These are phyloP conservation scores for Nicotiana attenuata DNA, from an alignment of 257 asterid genomes.

Conservation along the genomic window DNA sequence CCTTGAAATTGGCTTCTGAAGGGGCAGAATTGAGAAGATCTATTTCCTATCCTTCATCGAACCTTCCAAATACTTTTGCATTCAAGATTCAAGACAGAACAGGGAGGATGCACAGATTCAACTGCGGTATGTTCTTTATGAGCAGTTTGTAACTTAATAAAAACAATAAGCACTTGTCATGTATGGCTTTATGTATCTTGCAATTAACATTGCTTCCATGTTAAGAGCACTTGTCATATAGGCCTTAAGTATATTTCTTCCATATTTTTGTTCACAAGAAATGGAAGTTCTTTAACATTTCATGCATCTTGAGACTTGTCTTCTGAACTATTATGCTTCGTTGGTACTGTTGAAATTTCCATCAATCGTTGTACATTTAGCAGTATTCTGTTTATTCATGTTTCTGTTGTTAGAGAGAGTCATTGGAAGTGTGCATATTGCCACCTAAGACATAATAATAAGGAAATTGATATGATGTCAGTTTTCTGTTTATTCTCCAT, in stretches of 20 bases:
- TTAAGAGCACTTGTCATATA: background rate
- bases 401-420: no score
- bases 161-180: background rate
- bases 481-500: no score
- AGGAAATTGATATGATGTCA: no score
- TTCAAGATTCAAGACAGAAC: conserved; percentile 85
- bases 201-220: background rate
- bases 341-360: no score
- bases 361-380: no score
- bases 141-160: background rate
- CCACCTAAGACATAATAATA: no score
- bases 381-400: no score
- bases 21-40: conserved; percentile 63
- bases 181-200: background rate
- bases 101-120: conserved; percentile 86
- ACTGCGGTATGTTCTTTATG: conserved; percentile 43
- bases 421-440: no score
- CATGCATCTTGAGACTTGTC: no score
- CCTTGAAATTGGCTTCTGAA: conserved; percentile 72
- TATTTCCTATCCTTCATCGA: conserved; percentile 47
- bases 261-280: background rate
- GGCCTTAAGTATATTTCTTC: background rate
- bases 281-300: background rate
- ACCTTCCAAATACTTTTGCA: conserved; percentile 43
- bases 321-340: no score